Conservation (phyloP, 163 green algal genomes). For the Trebouxia gelatinosa region DNA sequence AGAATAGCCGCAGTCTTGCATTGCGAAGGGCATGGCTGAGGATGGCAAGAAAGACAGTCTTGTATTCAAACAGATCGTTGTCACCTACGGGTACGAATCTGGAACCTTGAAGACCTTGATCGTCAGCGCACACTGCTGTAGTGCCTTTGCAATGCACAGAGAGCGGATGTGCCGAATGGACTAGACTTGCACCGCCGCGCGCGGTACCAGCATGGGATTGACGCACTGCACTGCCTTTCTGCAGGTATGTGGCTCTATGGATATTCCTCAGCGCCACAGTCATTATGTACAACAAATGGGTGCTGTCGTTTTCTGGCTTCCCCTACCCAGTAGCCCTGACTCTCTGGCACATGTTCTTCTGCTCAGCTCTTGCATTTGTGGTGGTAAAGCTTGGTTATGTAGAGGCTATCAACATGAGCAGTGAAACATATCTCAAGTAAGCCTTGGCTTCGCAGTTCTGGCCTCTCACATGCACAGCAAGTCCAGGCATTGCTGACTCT, state of each 20-base stretch:
- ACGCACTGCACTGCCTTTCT: too few species aligned
- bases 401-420: constrained; percentile 59
- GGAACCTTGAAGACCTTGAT: too few species aligned
- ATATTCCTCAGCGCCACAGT: constrained; percentile 68
- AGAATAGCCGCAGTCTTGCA: too few species aligned
- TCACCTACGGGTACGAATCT: constrained; percentile 2
- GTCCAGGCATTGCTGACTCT: too few species aligned
- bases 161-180: too few species aligned
- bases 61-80: constrained; percentile 15
- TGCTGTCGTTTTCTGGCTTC: constrained; percentile 52
- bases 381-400: constrained; percentile 55
- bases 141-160: too few species aligned
- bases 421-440: constrained; percentile 67
- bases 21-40: constrained; percentile 13
- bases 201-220: too few species aligned
- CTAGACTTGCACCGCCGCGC: too few species aligned
- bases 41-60: constrained; percentile 3
- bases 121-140: too few species aligned
- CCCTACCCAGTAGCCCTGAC: constrained; percentile 65
- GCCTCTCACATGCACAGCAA: too few species aligned
- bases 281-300: constrained; percentile 87
- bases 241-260: constrained; percentile 73
- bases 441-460: not conserved
- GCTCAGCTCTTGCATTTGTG: constrained; percentile 47
- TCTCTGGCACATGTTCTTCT: constrained; percentile 74